phyloP scores from a whole-genome alignment of 169 alveolate genomes.

The Eimeria falciformis region DNA sequence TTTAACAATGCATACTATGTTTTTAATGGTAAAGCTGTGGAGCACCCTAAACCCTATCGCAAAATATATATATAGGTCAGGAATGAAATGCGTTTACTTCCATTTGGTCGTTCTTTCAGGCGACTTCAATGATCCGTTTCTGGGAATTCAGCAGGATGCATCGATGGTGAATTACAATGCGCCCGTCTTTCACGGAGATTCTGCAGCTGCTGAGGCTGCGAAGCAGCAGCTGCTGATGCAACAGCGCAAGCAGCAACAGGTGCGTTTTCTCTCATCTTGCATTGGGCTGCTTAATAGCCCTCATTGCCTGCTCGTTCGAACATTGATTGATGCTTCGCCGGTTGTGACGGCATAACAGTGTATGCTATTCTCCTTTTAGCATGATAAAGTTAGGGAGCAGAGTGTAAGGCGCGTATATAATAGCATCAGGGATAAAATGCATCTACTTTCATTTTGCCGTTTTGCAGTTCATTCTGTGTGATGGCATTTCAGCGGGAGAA shows the following conservation, averaged over 20 bases:
- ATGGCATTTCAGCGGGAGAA: conserved; percentile 84
- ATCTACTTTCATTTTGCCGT: neutral
- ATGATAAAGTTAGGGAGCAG: no score
- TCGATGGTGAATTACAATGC: conserved; percentile 68
- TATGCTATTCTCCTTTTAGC: no score
- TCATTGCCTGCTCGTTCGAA: no score
- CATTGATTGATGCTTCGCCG: no score
- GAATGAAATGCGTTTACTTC: no score
- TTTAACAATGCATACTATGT: no score
- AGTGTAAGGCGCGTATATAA: no score
- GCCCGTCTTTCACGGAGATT: conserved; percentile 70
- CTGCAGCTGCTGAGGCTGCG: conserved; percentile 75
- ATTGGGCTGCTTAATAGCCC: neutral
- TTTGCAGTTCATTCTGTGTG: neutral
- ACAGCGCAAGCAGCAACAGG: conserved; percentile 66
- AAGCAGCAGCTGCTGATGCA: conserved; percentile 76
- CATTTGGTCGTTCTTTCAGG: neutral
- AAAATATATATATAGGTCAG: no score
- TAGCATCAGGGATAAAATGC: no score
- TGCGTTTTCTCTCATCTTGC: neutral
- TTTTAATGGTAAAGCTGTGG: no score
- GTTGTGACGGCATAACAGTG: no score
- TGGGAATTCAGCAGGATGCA: conserved; percentile 46
- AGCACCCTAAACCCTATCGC: no score
- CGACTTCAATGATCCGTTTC: conserved; percentile 63